phyloP scores from a whole-genome alignment of 116 monocot species.

The Cymodocea nodosa region DNA sequence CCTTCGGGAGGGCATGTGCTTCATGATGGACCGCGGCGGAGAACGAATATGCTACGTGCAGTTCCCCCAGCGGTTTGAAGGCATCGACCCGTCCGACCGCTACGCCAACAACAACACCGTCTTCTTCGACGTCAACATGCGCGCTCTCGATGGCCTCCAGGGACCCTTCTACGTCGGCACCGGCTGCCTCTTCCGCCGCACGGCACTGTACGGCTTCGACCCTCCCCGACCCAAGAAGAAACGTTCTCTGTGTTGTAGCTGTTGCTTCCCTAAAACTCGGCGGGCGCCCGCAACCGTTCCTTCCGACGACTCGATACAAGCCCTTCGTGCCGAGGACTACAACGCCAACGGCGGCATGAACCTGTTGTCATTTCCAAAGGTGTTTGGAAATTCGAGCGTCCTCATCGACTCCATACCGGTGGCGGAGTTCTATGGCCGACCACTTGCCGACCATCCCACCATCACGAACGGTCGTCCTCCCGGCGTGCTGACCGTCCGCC shows the following conservation, averaged over 20 bases:
- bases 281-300: conserved; percentile 6
- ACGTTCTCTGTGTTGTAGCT: conserved; percentile 29
- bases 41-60: conserved; percentile 77
- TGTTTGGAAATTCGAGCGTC: conserved; percentile 57
- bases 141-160: conserved; percentile 76
- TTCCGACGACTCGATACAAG: conserved; percentile 34
- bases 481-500: conserved; percentile 27
- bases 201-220: conserved; percentile 80
- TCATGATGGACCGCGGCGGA: conserved; percentile 91
- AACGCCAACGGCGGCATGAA: conserved; percentile 24
- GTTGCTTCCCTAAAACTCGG: conserved; percentile 30
- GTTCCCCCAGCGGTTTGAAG: conserved; percentile 83
- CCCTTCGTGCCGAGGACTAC: conserved; percentile 21
- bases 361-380: conserved; percentile 31
- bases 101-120: conserved; percentile 86
- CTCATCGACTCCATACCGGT: conserved; percentile 59
- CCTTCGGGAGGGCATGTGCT: conserved; percentile 80
- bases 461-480: conserved; percentile 52
- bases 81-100: conserved; percentile 80
- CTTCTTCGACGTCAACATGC: conserved; percentile 88
- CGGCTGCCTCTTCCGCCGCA: conserved; percentile 76
- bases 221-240: conserved; percentile 48
- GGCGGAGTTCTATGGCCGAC: conserved; percentile 63
- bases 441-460: conserved; percentile 60
- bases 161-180: conserved; percentile 94